Evolutionary conservation across 2,329 filamentous ascomycete genomes (phyloP).

Genomic region (Aspergillus transmontanensis): DNA sequence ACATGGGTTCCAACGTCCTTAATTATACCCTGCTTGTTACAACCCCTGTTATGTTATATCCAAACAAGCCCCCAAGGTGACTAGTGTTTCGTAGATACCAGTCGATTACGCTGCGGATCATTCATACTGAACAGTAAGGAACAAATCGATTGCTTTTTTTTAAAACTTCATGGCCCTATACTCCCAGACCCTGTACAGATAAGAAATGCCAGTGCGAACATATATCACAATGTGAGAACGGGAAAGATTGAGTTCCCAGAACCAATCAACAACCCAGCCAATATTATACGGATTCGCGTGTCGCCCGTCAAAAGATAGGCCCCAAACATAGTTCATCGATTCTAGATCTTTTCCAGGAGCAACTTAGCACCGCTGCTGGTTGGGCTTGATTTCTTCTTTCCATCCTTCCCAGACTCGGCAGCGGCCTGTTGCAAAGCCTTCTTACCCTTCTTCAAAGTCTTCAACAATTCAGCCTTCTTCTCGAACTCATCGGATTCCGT

Average conservation of each 20-base stretch:
- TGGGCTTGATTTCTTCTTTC: conserved; percentile 39
- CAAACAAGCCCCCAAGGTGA: background rate
- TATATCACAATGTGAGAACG: background rate
- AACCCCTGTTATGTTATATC: background rate
- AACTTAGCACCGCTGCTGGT: conserved; percentile 51
- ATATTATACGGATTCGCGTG: conserved; percentile 4
- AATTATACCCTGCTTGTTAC: background rate
- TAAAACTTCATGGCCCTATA: conserved; percentile 8
- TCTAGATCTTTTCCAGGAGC: conserved; percentile 39
- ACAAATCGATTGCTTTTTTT: conserved; percentile 17
- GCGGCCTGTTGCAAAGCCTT: conserved; percentile 64
- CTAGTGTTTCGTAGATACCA: background rate
- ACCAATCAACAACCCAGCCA: conserved; percentile 1
- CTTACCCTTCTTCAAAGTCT: conserved; percentile 72
- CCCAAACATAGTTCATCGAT: background rate
- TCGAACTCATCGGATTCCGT: conserved; percentile 74
- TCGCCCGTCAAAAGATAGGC: background rate
- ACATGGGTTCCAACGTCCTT: background rate
- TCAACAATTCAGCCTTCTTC: conserved; percentile 66
- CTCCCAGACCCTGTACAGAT: conserved; percentile 16
- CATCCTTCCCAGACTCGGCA: conserved; percentile 56
- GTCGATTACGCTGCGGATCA: background rate
- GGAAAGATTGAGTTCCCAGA: background rate
- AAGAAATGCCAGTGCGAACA: conserved; percentile 7
- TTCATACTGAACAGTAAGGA: background rate